Evolutionary conservation across 345 rosid genomes (phyloP).

Genomic region (Aquilaria sinensis): DNA sequence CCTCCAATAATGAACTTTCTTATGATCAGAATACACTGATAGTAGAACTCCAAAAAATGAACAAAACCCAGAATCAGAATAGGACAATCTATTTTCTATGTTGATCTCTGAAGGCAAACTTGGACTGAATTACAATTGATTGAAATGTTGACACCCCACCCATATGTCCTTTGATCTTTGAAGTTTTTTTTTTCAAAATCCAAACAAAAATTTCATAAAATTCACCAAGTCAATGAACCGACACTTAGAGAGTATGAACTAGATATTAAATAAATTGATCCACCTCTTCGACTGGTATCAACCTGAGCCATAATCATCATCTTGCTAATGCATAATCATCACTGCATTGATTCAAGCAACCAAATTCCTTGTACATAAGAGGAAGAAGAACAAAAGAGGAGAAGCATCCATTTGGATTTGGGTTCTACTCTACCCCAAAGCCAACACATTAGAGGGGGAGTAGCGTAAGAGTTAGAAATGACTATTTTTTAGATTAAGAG

Average conservation of each 20-base stretch:
- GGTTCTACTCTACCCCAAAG: not conserved
- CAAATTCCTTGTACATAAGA: not conserved
- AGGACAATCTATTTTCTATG: constrained; percentile 3
- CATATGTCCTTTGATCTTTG: constrained; percentile 12
- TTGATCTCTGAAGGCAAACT: constrained; percentile 19
- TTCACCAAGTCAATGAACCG: not conserved
- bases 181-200: too few relatives aligned
- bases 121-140: constrained; percentile 4
- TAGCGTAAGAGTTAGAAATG: too few relatives aligned
- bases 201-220: not conserved
- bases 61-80: not conserved
- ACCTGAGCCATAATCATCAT: constrained; percentile 6
- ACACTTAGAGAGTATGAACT: constrained; percentile 20
- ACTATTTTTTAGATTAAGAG: too few relatives aligned
- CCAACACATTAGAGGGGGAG: not conserved
- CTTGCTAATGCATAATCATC: constrained; percentile 5
- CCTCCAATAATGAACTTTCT: too few relatives aligned
- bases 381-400: too few relatives aligned
- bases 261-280: not conserved
- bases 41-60: not conserved
- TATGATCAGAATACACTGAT: too few relatives aligned
- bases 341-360: constrained; percentile 4
- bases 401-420: not conserved
- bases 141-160: constrained; percentile 5
- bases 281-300: constrained; percentile 6